phyloP scores from a whole-genome alignment of 331 rosid genomes.

The Quercus lobata region DNA sequence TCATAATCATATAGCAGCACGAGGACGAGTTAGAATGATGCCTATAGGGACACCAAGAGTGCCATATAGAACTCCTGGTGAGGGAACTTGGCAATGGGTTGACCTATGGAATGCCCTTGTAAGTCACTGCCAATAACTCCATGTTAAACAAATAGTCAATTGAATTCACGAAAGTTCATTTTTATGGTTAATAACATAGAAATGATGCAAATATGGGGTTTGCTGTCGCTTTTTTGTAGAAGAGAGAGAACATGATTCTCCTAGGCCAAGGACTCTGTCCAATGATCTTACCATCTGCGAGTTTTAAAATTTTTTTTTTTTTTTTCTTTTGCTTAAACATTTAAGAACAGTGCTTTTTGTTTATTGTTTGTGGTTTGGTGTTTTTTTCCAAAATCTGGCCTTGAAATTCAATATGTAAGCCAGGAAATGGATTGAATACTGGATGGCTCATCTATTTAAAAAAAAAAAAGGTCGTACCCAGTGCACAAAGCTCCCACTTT shows the following conservation, averaged over 20 bases:
- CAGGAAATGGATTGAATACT: not conserved
- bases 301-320: not conserved
- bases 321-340: not conserved
- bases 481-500: no score
- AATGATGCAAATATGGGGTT: not conserved
- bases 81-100: constrained; percentile 93
- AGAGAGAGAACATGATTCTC: not conserved
- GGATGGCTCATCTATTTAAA: not conserved
- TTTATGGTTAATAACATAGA: not conserved
- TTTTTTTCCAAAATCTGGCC: not conserved
- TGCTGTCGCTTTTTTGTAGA: not conserved
- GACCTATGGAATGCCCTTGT: constrained; percentile 99
- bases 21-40: constrained; percentile 76
- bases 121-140: constrained; percentile 28
- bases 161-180: not conserved
- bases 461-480: no score
- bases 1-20: constrained; percentile 41
- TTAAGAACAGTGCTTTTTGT: not conserved
- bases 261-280: not conserved
- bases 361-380: not conserved
- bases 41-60: constrained; percentile 94
- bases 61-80: constrained; percentile 86
- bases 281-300: not conserved
- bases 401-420: not conserved
- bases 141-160: not conserved